phyloP scores from a whole-genome alignment of 2,329 filamentous ascomycete genomes.

The Sporothrix globosa region DNA sequence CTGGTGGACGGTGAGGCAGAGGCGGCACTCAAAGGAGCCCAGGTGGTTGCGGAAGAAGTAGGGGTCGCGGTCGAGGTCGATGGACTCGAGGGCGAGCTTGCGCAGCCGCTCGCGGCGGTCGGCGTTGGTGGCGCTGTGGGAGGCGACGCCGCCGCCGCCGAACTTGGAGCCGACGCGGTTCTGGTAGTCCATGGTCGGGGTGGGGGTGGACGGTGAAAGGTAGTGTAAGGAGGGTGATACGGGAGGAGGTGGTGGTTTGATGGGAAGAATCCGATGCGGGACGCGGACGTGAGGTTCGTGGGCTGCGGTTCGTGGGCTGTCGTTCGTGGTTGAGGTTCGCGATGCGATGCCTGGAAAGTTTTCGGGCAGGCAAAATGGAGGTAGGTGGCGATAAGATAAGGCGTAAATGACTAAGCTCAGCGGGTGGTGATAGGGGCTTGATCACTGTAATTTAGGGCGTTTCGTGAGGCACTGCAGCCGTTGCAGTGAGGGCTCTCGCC shows the following conservation, averaged over 20 bases:
- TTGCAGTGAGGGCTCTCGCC: not conserved
- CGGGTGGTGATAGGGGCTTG: not conserved
- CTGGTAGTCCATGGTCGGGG: conserved; percentile 67
- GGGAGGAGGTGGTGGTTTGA: not conserved
- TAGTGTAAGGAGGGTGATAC: not conserved
- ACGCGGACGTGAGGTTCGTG: not conserved
- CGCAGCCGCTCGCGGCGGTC: conserved; percentile 96
- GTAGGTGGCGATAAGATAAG: conserved; percentile 25
- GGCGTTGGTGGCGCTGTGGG: conserved; percentile 88
- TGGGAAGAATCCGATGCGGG: not conserved
- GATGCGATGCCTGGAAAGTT: conserved; percentile 11
- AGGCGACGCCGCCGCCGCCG: conserved; percentile 94
- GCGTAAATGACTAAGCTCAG: not conserved
- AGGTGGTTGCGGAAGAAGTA: conserved; percentile 99
- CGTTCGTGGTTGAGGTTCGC: too few species aligned
- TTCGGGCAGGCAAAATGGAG: not conserved
- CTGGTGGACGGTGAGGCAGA: conserved; percentile 96
- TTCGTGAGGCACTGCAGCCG: too few species aligned
- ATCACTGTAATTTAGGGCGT: not conserved
- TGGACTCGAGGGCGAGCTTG: conserved; percentile 97
- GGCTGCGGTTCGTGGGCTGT: too few species aligned
- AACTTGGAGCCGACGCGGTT: conserved; percentile 98
- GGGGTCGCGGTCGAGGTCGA: conserved; percentile 98
- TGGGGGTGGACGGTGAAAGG: not conserved
- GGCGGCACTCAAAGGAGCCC: conserved; percentile 94